These are phyloP conservation scores for Corymbia maculata DNA, from an alignment of 345 rosid genomes.

Conservation along the genomic window DNA sequence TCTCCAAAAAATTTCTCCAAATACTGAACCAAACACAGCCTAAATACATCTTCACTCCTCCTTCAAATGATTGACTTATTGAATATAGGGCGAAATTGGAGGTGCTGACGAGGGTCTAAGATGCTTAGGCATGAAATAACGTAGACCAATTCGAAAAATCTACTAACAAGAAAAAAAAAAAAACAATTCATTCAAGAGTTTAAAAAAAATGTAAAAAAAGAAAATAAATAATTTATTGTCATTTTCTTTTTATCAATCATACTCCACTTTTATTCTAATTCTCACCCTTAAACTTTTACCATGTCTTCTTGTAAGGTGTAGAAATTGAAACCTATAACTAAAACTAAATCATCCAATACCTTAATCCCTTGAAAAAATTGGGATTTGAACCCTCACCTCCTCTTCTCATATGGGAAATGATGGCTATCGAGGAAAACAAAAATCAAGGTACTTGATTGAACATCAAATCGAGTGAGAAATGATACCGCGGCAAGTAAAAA, in stretches of 20 bases:
- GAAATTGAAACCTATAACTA: no score
- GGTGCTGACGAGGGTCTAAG: background rate
- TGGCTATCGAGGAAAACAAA: background rate
- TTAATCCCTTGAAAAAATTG: no score
- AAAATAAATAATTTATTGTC: background rate
- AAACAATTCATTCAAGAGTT: background rate
- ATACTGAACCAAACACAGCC: background rate
- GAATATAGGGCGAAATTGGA: background rate
- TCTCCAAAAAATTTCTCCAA: no score
- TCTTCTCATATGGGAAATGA: no score
- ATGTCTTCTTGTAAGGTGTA: no score
- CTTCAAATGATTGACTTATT: background rate
- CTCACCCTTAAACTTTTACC: no score
- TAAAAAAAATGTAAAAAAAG: accelerated
- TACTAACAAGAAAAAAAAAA: background rate
- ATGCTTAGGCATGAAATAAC: background rate
- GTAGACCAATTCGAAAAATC: background rate
- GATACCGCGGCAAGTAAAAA: background rate
- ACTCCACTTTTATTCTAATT: no score
- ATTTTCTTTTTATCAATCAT: no score
- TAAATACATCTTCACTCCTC: background rate
- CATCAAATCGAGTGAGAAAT: background rate
- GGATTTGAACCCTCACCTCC: no score
- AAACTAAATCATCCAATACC: no score
- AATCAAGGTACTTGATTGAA: background rate